phyloP scores from a whole-genome alignment of 2,329 filamentous ascomycete species.

The Aschersonia sp. region DNA sequence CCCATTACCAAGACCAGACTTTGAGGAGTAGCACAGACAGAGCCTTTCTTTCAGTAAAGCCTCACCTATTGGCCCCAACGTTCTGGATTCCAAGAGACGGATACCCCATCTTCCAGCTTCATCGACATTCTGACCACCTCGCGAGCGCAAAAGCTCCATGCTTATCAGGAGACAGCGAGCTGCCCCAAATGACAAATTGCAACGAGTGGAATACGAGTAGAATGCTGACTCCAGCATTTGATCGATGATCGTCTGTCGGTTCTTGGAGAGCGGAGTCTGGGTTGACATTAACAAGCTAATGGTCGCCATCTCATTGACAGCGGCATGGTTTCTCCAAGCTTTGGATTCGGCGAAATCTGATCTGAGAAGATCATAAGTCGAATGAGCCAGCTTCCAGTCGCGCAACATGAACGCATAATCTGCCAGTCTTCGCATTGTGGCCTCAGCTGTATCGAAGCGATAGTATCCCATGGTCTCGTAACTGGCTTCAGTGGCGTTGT shows the following conservation, averaged over 20 bases:
- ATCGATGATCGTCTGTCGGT: conserved; percentile 66
- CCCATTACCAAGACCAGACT: conserved; percentile 49
- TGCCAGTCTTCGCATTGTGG: conserved; percentile 80
- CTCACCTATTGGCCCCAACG: conserved; percentile 62
- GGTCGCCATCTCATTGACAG: conserved; percentile 88
- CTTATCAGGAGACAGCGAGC: conserved; percentile 62
- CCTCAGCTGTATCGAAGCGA: conserved; percentile 68
- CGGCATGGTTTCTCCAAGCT: conserved; percentile 91
- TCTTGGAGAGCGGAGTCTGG: conserved; percentile 56
- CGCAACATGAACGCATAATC: conserved; percentile 96
- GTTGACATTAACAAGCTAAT: conserved; percentile 69
- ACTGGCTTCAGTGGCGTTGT: conserved; percentile 42
- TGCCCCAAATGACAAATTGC: conserved; percentile 64
- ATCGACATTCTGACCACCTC: conserved; percentile 68
- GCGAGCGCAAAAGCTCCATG: conserved; percentile 68
- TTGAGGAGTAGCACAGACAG: conserved; percentile 68
- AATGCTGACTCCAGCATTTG: conserved; percentile 78
- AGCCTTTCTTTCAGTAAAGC: conserved; percentile 77
- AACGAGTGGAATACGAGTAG: conserved; percentile 85
- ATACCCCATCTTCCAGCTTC: conserved; percentile 78
- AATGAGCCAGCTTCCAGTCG: conserved; percentile 86
- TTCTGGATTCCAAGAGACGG: conserved; percentile 61
- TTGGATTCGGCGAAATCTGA: conserved; percentile 90
- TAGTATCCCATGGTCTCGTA: conserved; percentile 79
- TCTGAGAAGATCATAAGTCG: conserved; percentile 79